Conservation (phyloP, 192 early-diverging fungal genomes). For the Rhizoclosmatium sp. region DNA sequence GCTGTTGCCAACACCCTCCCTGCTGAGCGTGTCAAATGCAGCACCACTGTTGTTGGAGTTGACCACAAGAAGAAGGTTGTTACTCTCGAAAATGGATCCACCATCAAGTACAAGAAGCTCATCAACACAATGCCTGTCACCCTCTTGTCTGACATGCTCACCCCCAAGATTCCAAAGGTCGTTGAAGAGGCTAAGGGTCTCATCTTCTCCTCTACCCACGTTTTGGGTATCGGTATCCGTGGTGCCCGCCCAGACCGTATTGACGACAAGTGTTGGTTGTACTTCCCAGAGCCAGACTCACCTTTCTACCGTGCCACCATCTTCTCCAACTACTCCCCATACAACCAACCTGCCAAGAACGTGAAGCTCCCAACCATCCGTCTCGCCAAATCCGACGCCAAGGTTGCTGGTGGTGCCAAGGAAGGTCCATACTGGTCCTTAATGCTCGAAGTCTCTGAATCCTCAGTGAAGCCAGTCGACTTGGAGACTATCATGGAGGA, state of each 20-base stretch:
- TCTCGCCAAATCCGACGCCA: slow-evolving; percentile 24
- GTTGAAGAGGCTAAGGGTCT: slow-evolving; percentile 28
- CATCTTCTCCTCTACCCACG: slow-evolving; percentile 42
- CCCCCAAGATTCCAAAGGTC: slow-evolving; percentile 24
- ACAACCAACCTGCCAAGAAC: slow-evolving; percentile 34
- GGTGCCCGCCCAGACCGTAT: slow-evolving; percentile 41
- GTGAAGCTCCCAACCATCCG: slow-evolving; percentile 37
- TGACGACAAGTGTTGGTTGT: slow-evolving; percentile 50
- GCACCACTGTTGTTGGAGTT: slow-evolving; percentile 34
- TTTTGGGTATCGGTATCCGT: slow-evolving; percentile 46
- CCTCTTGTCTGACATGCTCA: slow-evolving; percentile 24
- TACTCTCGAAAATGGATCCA: slow-evolving; percentile 32
- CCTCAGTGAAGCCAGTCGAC: slow-evolving; percentile 42
- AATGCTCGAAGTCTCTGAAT: slow-evolving; percentile 50
- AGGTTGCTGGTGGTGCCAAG: slow-evolving; percentile 10
- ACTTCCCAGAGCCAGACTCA: slow-evolving; percentile 44
- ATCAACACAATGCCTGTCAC: slow-evolving; percentile 44
- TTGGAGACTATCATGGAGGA: slow-evolving; percentile 33
- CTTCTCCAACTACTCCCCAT: slow-evolving; percentile 50
- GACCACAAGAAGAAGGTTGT: slow-evolving; percentile 31
- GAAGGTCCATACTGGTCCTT: slow-evolving; percentile 49
- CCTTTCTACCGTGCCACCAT: slow-evolving; percentile 50
- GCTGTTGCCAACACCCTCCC: slow-evolving; percentile 44
- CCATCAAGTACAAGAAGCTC: slow-evolving; percentile 40
- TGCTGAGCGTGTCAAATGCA: slow-evolving; percentile 17